Evolutionary conservation across 192 early-diverging fungal species (phyloP).

Genomic region (Linnemannia hyalina): DNA sequence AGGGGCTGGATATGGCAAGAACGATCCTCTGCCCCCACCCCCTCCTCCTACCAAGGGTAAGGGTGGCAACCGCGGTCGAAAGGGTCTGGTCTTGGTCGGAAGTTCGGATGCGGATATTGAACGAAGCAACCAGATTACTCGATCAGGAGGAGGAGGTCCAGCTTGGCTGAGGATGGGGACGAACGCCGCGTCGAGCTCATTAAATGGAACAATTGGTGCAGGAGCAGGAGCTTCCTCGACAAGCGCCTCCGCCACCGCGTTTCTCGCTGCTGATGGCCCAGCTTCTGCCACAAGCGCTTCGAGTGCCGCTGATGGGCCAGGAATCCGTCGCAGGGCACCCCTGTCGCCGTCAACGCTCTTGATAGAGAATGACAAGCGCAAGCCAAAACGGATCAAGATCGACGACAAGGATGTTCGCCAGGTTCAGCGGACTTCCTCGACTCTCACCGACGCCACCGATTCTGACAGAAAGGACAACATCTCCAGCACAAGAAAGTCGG

Average conservation of each 20-base stretch:
- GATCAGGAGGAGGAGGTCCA: slow-evolving; percentile 20
- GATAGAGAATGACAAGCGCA: slow-evolving; percentile 31
- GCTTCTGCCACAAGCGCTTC: not conserved
- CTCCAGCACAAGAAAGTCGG: not conserved
- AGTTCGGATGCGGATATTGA: slow-evolving; percentile 42
- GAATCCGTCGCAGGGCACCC: slow-evolving; percentile 16
- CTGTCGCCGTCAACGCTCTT: slow-evolving; percentile 5
- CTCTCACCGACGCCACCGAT: slow-evolving; percentile 7
- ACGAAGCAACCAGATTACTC: slow-evolving; percentile 32
- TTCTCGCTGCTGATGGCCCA: not conserved
- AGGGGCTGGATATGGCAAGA: not conserved
- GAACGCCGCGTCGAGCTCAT: not conserved
- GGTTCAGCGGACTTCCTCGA: slow-evolving; percentile 26
- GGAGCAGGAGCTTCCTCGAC: not conserved
- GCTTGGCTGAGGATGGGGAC: slow-evolving; percentile 28
- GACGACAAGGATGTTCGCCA: slow-evolving; percentile 43
- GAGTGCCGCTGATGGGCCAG: not conserved
- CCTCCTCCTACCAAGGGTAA: slow-evolving; percentile 17
- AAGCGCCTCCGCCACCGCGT: not conserved
- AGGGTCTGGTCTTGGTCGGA: not conserved
- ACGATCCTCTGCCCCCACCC: not conserved
- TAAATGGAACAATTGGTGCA: not conserved
- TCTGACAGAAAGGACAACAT: slow-evolving; percentile 7
- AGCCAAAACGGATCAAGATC: slow-evolving; percentile 46
- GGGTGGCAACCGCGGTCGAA: slow-evolving; percentile 5